Evolutionary conservation across 176 grass and related monocot genomes (phyloP).

Genomic region (Areca catechu): DNA sequence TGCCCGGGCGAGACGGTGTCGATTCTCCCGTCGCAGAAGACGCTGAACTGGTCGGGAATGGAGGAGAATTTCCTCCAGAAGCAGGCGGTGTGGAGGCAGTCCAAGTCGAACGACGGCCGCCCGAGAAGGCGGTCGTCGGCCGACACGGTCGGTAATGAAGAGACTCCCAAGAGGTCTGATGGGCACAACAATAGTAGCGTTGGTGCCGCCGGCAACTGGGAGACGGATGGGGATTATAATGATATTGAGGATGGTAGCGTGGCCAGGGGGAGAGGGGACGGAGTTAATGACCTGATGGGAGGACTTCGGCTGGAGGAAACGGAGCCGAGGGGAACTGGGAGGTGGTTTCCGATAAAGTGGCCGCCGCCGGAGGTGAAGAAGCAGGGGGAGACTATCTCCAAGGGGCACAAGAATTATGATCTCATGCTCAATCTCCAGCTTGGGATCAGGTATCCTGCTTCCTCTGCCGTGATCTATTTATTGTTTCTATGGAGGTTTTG

Average conservation of each 20-base stretch:
- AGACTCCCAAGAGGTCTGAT: neutral
- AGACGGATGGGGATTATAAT: neutral
- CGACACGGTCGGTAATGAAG: neutral
- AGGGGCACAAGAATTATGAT: conserved; percentile 88
- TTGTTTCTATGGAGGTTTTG: neutral
- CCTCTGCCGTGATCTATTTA: neutral
- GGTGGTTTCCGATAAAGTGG: conserved; percentile 20
- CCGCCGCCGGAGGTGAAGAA: conserved; percentile 51
- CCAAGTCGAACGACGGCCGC: neutral
- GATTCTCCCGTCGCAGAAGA: conserved; percentile 2
- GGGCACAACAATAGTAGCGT: neutral
- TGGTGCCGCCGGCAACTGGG: neutral
- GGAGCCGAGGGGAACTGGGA: neutral
- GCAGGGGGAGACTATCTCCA: conserved; percentile 84
- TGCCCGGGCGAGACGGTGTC: neutral
- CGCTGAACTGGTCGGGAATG: neutral
- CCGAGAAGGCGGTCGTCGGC: neutral
- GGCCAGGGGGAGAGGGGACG: neutral
- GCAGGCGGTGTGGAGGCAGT: neutral
- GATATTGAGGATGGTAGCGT: neutral
- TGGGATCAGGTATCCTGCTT: conserved; percentile 47
- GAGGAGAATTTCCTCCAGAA: neutral
- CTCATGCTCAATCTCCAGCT: conserved; percentile 96
- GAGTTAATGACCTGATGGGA: neutral
- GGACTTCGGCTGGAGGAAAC: neutral